Evolutionary conservation across 2,329 filamentous ascomycete species (phyloP).

Genomic region (Fusarium pseudonygamai): DNA sequence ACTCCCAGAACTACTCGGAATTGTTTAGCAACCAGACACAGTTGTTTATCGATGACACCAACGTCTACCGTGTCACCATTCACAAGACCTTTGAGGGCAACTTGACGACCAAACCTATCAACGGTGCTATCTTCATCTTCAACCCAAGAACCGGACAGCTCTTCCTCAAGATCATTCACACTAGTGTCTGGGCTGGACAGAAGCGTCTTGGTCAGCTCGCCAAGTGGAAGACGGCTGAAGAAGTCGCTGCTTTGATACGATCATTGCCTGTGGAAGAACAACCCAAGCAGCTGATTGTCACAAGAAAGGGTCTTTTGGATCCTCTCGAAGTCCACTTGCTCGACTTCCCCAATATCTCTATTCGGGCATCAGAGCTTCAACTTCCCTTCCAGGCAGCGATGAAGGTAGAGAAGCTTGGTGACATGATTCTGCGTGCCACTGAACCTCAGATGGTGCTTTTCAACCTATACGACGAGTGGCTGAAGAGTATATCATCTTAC

Average conservation of each 20-base stretch:
- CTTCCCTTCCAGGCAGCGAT: slow-evolving; percentile 99
- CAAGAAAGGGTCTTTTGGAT: slow-evolving; percentile 94
- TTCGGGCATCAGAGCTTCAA: slow-evolving; percentile 95
- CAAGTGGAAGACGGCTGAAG: slow-evolving; percentile 99
- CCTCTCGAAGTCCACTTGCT: slow-evolving; percentile 96
- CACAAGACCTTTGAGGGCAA: slow-evolving; percentile 99
- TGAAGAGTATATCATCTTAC: slow-evolving; percentile 98
- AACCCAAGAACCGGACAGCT: slow-evolving; percentile 98
- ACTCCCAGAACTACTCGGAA: slow-evolving; percentile 99
- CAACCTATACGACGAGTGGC: slow-evolving; percentile 98
- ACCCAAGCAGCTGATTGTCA: slow-evolving; percentile 98
- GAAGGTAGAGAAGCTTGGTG: slow-evolving; percentile 99
- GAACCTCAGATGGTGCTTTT: slow-evolving; percentile 99
- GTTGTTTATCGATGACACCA: slow-evolving; percentile 98
- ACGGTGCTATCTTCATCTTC: slow-evolving; percentile 99
- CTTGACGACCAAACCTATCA: slow-evolving; percentile 98
- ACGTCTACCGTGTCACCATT: slow-evolving; percentile 98
- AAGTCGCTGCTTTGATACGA: slow-evolving; percentile 96
- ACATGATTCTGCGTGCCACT: slow-evolving; percentile 97
- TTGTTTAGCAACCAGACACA: slow-evolving; percentile 99
- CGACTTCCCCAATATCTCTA: slow-evolving; percentile 99
- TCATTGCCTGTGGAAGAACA: slow-evolving; percentile 97
- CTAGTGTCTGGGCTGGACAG: slow-evolving; percentile 98
- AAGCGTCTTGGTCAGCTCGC: slow-evolving; percentile 98
- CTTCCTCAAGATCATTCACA: slow-evolving; percentile 99